A percentile compares a stretch with the other conserved stretches of the same genome.
These are phyloP conservation scores for Leccinum colubrinum DNA, from an alignment of 1,284 basidiomycete genomes.

Conservation along the genomic window DNA sequence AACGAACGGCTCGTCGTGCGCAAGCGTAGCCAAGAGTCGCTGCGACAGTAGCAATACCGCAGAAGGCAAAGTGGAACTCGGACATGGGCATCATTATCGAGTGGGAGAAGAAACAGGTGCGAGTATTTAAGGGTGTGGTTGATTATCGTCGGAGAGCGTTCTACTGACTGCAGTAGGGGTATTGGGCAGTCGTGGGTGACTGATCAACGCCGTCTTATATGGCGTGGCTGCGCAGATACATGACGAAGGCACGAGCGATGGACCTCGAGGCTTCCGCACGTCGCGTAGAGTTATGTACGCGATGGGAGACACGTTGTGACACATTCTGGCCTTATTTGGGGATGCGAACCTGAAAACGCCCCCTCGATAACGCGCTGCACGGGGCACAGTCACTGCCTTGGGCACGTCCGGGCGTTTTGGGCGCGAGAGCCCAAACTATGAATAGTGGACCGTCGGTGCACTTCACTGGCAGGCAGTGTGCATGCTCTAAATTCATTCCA, in stretches of 20 bases:
- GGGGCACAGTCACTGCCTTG: constrained; percentile 12
- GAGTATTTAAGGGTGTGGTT: constrained; percentile 25
- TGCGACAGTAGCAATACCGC: constrained; percentile 55
- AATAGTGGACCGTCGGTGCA: background rate
- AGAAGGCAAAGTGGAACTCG: constrained; percentile 47
- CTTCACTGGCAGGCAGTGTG: background rate
- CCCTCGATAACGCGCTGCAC: constrained; percentile 16
- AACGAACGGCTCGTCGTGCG: constrained; percentile 37
- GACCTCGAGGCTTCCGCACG: constrained; percentile 34
- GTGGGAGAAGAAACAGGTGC: background rate
- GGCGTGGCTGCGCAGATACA: constrained; percentile 19
- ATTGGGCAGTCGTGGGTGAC: constrained; percentile 14
- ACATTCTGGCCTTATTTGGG: constrained; percentile 5
- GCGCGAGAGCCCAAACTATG: constrained; percentile 3
- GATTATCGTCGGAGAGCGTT: background rate
- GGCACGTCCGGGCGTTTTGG: constrained; percentile 7
- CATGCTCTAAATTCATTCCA: background rate
- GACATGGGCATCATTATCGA: constrained; percentile 32
- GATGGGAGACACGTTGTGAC: constrained; percentile 18
- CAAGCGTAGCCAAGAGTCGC: constrained; percentile 57
- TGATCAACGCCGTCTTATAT: constrained; percentile 35
- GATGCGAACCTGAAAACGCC: constrained; percentile 1
- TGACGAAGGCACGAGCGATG: constrained; percentile 25
- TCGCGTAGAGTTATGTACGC: constrained; percentile 7
- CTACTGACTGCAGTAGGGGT: constrained; percentile 7